Evolutionary conservation across 2,329 filamentous ascomycete genomes (phyloP).

Genomic region (Talaromyces sp.): DNA sequence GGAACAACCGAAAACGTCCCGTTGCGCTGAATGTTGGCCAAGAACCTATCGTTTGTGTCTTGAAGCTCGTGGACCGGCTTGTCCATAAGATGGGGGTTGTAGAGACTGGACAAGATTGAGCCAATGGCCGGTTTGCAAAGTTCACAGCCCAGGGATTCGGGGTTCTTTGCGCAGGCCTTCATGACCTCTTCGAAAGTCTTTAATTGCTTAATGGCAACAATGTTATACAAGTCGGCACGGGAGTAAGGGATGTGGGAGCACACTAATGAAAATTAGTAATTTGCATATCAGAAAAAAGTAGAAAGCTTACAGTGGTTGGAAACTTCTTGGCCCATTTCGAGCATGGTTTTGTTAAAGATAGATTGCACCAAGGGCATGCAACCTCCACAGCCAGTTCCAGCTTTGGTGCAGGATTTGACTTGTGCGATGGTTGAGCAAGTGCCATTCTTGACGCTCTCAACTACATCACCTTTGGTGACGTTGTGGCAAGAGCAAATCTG

Average conservation of each 20-base stretch:
- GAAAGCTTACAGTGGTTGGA: slow-evolving; percentile 63
- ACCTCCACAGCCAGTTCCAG: slow-evolving; percentile 84
- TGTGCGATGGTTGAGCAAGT: slow-evolving; percentile 78
- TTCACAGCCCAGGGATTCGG: slow-evolving; percentile 76
- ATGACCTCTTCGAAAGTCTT: slow-evolving; percentile 73
- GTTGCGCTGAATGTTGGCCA: slow-evolving; percentile 88
- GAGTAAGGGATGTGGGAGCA: slow-evolving; percentile 83
- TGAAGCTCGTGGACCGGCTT: slow-evolving; percentile 70
- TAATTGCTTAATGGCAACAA: slow-evolving; percentile 77
- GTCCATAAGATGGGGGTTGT: slow-evolving; percentile 80
- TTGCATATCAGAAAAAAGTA: neutral
- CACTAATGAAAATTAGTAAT: slow-evolving; percentile 42
- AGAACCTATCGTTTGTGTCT: slow-evolving; percentile 84
- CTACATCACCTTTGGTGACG: slow-evolving; percentile 79
- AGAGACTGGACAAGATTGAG: slow-evolving; percentile 77
- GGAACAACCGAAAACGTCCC: slow-evolving; percentile 88
- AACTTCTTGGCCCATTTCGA: slow-evolving; percentile 79
- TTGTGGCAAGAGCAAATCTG: slow-evolving; percentile 95
- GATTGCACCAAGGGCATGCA: slow-evolving; percentile 85
- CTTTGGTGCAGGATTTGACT: slow-evolving; percentile 87
- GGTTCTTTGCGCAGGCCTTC: slow-evolving; percentile 70
- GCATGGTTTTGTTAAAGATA: slow-evolving; percentile 89
- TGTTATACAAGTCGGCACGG: slow-evolving; percentile 85
- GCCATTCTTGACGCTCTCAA: slow-evolving; percentile 69
- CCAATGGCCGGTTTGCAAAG: slow-evolving; percentile 80